Percentiles rank a stretch among this genome's conserved stretches.
These are phyloP conservation scores for Paecilomyces variotii DNA, from an alignment of 2,329 filamentous ascomycete species.

Conservation along the genomic window DNA sequence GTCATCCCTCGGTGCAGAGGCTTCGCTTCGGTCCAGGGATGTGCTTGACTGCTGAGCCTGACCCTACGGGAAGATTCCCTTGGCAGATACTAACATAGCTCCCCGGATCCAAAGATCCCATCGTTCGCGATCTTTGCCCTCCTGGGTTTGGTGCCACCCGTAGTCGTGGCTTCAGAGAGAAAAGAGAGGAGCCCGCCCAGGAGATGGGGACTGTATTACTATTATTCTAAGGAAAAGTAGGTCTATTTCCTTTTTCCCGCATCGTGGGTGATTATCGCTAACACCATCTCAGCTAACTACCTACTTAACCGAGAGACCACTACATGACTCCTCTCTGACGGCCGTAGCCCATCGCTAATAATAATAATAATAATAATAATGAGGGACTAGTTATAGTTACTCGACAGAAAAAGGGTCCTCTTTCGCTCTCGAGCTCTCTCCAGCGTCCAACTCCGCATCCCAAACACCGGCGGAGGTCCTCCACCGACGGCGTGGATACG, in stretches of 20 bases:
- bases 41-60: not conserved
- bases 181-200: not conserved
- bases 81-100: not conserved
- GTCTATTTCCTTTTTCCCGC: not conserved
- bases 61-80: not conserved
- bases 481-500: not conserved
- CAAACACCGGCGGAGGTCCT: not conserved
- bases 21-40: not conserved
- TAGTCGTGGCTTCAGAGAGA: not conserved
- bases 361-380: not conserved
- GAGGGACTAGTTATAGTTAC: not conserved
- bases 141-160: not conserved
- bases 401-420: not conserved
- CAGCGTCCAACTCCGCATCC: not conserved
- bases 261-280: not conserved
- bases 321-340: not conserved
- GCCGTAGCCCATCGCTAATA: not conserved
- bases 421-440: not conserved
- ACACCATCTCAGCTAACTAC: not conserved
- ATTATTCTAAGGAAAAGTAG: not conserved
- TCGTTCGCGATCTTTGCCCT: not conserved
- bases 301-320: not conserved
- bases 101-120: conserved; percentile 1
- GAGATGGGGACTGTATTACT: not conserved
- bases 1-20: not conserved